Evolutionary conservation across 2,329 filamentous ascomycete genomes (phyloP).

Genomic region (Neonectria magnoliae): DNA sequence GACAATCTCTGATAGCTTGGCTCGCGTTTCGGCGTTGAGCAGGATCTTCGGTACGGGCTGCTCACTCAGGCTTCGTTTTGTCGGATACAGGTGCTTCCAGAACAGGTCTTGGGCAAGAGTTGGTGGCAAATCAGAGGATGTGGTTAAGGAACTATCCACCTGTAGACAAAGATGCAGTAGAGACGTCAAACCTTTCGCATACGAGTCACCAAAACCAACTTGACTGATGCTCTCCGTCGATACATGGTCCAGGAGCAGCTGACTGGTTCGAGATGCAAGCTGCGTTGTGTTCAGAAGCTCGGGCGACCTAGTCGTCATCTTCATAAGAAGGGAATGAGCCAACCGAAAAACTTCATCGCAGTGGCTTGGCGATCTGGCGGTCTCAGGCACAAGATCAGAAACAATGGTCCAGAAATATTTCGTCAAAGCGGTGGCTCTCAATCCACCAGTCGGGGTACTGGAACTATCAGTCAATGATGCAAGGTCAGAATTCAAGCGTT

Average conservation of each 20-base stretch:
- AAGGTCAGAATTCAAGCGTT: constrained; percentile 28
- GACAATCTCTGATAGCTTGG: constrained; percentile 69
- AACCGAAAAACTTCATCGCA: constrained; percentile 60
- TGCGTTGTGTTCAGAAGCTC: constrained; percentile 44
- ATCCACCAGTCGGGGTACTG: neutral
- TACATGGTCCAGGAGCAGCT: constrained; percentile 51
- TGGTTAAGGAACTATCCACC: constrained; percentile 39
- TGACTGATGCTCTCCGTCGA: constrained; percentile 52
- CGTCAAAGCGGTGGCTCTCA: constrained; percentile 25
- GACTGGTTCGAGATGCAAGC: constrained; percentile 44
- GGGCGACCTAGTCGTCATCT: constrained; percentile 40
- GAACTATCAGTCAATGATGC: neutral
- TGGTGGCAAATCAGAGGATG: constrained; percentile 40
- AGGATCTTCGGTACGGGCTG: constrained; percentile 52
- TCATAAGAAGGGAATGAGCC: constrained; percentile 52
- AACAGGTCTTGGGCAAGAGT: constrained; percentile 59
- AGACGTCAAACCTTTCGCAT: constrained; percentile 44
- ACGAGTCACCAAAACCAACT: constrained; percentile 39
- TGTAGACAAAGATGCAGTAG: constrained; percentile 47
- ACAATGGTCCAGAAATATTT: constrained; percentile 47
- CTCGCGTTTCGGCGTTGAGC: constrained; percentile 65
- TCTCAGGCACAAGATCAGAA: constrained; percentile 48
- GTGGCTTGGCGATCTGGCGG: constrained; percentile 44
- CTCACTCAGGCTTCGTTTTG: constrained; percentile 46
- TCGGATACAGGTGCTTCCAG: constrained; percentile 73